Base-by-base conservation (phyloP, 768 basidiomycete genomes). In the Collybiopsis luxurians region DNA sequence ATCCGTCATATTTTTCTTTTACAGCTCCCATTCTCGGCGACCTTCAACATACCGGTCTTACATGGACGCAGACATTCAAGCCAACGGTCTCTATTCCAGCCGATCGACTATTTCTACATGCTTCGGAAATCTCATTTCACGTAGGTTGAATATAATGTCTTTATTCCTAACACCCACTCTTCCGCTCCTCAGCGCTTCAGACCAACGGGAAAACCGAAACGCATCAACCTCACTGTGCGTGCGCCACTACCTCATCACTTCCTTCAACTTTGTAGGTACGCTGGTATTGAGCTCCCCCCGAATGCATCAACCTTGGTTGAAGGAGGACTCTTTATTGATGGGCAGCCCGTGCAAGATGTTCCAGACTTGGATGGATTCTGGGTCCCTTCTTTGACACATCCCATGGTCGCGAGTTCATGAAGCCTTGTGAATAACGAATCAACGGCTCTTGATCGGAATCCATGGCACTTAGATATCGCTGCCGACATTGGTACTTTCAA, bases 21-120 rank as follows among this genome's bases (percentile, higher is more conserved):
- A 38, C 58, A 89, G 87, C 82, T 27, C 87, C 87, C 17, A 82
- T 90, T 48, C 71, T 90, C 10, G 87, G 88, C 1, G 87, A 90
- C 62, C 63, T 63, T 1, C 58, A 80, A 1, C 69, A 63, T 4
- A 78, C 64, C 49, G 57, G 61, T 30, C 55, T 71, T 57, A 34
- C 5, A 6, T 13, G 13, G 31, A 15, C 36, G 23, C 27, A 11
- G 12, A 3, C 27, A 11, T 31, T 19, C 27, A 4, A 26, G 4
- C 30, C n/a, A 10, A 43, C 9, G 17, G 4, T 45, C 3, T 19
- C 46, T 42, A 61, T 84, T 2, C 50, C 77, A 0, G 60, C 72
- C 28, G 73, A 80, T 56, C 77, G 79, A n/a, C 65, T 86, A 30
- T 88, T 82, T 62, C 69, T 88, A 9, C 87, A 89, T 59, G 77